phyloP scores from a whole-genome alignment of 2,329 filamentous ascomycete species.

The Bipolaris sorokiniana region DNA sequence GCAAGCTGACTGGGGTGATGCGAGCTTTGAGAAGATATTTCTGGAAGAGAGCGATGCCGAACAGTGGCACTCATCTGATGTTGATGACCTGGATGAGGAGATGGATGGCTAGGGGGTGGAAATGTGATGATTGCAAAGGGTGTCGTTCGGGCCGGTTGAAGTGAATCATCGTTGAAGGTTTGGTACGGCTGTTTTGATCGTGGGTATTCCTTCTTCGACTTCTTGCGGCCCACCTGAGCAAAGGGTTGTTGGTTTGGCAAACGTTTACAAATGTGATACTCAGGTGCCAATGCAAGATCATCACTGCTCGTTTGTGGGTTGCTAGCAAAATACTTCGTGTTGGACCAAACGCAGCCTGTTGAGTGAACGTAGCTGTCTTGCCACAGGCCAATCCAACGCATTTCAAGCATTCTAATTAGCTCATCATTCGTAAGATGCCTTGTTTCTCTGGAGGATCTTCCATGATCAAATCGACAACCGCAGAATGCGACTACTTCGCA shows the following conservation, averaged over 20 bases:
- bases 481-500: too few relatives aligned
- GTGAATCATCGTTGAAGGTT: background rate
- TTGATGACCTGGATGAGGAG: conserved; percentile 7
- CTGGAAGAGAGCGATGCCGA: conserved; percentile 17
- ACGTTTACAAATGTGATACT: background rate
- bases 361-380: background rate
- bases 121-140: background rate
- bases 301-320: background rate
- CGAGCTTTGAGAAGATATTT: conserved; percentile 29
- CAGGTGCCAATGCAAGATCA: background rate
- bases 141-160: background rate
- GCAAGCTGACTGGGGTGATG: conserved; percentile 18
- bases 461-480: background rate
- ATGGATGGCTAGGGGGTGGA: conserved; percentile 7
- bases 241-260: background rate
- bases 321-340: background rate
- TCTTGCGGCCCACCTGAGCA: background rate
- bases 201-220: background rate
- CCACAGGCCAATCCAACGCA: background rate
- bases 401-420: background rate
- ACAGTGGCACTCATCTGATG: conserved; percentile 1
- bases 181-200: background rate
- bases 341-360: background rate
- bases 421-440: background rate
- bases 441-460: background rate